Conservation (phyloP, 78 protist species). For the Chrysochromulina parva region DNA sequence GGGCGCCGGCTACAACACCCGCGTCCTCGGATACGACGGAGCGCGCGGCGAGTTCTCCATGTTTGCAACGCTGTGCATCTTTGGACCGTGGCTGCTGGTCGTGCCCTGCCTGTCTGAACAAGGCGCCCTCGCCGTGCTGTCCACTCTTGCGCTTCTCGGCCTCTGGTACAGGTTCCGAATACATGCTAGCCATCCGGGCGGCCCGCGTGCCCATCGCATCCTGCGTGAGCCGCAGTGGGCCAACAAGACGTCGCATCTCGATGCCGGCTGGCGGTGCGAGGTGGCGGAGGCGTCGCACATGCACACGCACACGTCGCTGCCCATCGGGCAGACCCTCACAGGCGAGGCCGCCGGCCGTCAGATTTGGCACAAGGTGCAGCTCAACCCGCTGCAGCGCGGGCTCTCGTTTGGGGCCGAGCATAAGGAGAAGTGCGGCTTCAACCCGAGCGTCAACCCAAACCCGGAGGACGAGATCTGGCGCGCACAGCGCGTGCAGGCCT, state of each 20-base stretch:
- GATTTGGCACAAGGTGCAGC: not conserved
- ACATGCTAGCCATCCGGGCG: not conserved
- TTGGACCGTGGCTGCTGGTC: not conserved
- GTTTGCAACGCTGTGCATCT: not conserved
- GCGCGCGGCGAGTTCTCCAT: constrained; percentile 20
- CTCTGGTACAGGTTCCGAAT: not conserved
- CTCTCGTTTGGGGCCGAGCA: not conserved
- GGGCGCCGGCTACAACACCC: not conserved
- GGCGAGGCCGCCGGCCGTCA: constrained; percentile 37
- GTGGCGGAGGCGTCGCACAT: constrained; percentile 5
- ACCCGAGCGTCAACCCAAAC: not conserved
- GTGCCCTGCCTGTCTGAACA: not conserved
- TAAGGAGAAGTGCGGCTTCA: not conserved
- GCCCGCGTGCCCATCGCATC: constrained; percentile 32
- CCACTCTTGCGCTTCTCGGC: not conserved
- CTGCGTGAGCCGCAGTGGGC: constrained; percentile 27
- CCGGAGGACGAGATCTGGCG: not conserved
- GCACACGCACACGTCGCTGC: not conserved
- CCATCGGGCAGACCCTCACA: not conserved
- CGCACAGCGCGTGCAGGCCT: not conserved
- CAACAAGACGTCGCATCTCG: not conserved
- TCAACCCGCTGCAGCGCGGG: no score
- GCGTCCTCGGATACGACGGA: constrained; percentile 20
- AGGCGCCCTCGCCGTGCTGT: not conserved
- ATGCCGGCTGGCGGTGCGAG: not conserved